A percentile compares a stretch with the other conserved stretches of the same genome.
These are phyloP conservation scores for Cytospora mali DNA, from an alignment of 2,329 filamentous ascomycete genomes.

Conservation along the genomic window DNA sequence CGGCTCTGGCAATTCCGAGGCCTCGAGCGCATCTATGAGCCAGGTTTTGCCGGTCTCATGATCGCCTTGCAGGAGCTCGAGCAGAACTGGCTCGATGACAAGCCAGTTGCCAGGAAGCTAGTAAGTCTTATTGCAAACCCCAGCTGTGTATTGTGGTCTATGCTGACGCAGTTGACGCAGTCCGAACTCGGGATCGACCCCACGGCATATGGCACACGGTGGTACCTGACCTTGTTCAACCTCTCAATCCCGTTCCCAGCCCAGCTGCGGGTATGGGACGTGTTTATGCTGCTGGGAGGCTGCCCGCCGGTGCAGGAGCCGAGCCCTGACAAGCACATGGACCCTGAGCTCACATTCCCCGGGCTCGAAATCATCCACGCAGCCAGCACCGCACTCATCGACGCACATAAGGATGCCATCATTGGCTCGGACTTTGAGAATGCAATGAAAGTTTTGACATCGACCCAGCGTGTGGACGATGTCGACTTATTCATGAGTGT, in stretches of 20 bases:
- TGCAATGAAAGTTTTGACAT: constrained; percentile 94
- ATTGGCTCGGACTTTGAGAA: constrained; percentile 96
- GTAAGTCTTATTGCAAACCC: constrained; percentile 53
- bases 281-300: constrained; percentile 92
- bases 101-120: constrained; percentile 78
- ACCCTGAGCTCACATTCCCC: constrained; percentile 15
- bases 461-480: constrained; percentile 91
- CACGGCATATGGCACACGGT: constrained; percentile 92
- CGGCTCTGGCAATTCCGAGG: constrained; percentile 89
- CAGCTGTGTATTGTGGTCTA: neutral
- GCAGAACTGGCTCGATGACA: constrained; percentile 75
- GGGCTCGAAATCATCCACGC: constrained; percentile 89
- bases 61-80: constrained; percentile 84
- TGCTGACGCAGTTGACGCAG: constrained; percentile 44
- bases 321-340: constrained; percentile 17
- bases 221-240: constrained; percentile 98
- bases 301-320: constrained; percentile 47
- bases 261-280: constrained; percentile 95
- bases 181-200: constrained; percentile 78
- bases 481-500: constrained; percentile 85
- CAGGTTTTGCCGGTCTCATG: constrained; percentile 86
- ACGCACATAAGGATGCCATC: constrained; percentile 84
- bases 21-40: constrained; percentile 79
- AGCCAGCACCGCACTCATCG: constrained; percentile 84
- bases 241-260: constrained; percentile 93